A percentile compares a stretch with the other conserved stretches of the same genome.
Evolutionary conservation across 257 asterid genomes (phyloP).

Genomic region (Primulina tabacum): DNA sequence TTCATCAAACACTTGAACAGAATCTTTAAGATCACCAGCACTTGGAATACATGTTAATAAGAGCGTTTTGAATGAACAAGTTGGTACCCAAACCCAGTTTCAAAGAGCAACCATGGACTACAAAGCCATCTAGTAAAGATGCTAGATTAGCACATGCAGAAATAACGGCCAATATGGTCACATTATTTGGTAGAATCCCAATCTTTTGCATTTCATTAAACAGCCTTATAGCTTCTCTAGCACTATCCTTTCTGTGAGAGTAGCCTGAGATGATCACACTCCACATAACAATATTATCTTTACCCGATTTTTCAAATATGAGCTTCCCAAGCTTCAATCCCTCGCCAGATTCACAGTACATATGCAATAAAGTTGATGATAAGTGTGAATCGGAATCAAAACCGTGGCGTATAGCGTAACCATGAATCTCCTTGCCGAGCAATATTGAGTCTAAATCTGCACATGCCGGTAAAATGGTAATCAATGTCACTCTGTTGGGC

Average conservation of each 20-base stretch:
- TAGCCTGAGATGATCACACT: slow-evolving; percentile 59
- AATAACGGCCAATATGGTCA: slow-evolving; percentile 57
- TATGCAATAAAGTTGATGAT: slow-evolving; percentile 47
- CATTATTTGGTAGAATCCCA: slow-evolving; percentile 48
- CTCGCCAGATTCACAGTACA: slow-evolving; percentile 47
- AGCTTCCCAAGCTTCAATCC: slow-evolving; percentile 35
- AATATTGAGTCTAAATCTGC: slow-evolving; percentile 28
- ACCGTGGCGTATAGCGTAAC: slow-evolving; percentile 48
- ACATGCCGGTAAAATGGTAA: slow-evolving; percentile 56
- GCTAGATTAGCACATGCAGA: slow-evolving; percentile 48
- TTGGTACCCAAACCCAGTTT: slow-evolving; percentile 43
- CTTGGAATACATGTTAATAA: slow-evolving; percentile 66
- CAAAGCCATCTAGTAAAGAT: slow-evolving; percentile 39
- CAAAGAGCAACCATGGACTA: slow-evolving; percentile 47
- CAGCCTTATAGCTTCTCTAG: slow-evolving; percentile 47
- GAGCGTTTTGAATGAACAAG: slow-evolving; percentile 52
- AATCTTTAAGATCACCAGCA: slow-evolving; percentile 55
- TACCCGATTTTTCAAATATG: slow-evolving; percentile 44
- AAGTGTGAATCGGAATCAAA: slow-evolving; percentile 47
- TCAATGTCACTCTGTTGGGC: slow-evolving; percentile 61
- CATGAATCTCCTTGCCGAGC: slow-evolving; percentile 58
- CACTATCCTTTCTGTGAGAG: slow-evolving; percentile 37
- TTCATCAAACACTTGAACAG: slow-evolving; percentile 45
- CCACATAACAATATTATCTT: slow-evolving; percentile 67
- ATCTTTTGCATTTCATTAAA: slow-evolving; percentile 52